phyloP scores from a whole-genome alignment of 371 early-diverging fungal genomes.

The Blakeslea trispora region DNA sequence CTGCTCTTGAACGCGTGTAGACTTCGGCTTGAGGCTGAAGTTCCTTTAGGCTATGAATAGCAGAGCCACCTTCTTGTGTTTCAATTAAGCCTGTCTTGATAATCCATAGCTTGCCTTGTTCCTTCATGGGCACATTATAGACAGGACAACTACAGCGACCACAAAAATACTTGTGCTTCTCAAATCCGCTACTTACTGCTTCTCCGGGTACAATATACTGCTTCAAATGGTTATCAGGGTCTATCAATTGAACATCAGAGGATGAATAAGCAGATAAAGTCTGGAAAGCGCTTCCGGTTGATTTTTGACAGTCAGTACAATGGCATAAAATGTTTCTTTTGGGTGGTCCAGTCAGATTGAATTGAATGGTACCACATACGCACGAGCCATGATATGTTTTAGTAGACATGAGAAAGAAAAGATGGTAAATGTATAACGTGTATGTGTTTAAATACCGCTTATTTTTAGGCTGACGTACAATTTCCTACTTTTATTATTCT shows the following conservation, averaged over 20 bases:
- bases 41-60: too few species aligned
- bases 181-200: conserved; percentile 22
- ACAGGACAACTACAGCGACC: conserved; percentile 28
- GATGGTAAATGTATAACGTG: neutral
- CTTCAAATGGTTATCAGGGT: conserved; percentile 20
- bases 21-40: too few species aligned
- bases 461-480: neutral
- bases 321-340: conserved; percentile 24
- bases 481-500: neutral
- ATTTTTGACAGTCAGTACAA: conserved; percentile 33
- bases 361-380: conserved; percentile 22
- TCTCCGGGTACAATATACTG: conserved; percentile 21
- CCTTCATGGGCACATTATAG: conserved; percentile 30
- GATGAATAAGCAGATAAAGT: conserved; percentile 23
- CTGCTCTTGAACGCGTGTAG: too few species aligned
- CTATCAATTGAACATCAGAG: conserved; percentile 13
- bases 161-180: conserved; percentile 34
- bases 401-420: conserved; percentile 3
- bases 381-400: conserved; percentile 16
- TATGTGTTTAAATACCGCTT: neutral
- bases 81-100: conserved; percentile 33
- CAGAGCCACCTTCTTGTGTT: conserved; percentile 2
- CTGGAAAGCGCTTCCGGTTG: conserved; percentile 29
- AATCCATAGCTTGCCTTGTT: conserved; percentile 23
- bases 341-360: conserved; percentile 21